Evolutionary conservation across 176 grass and related monocot species (phyloP), one percentile per base, ranked within the genome.

Genomic region (Tuctoria greenei): DNA sequence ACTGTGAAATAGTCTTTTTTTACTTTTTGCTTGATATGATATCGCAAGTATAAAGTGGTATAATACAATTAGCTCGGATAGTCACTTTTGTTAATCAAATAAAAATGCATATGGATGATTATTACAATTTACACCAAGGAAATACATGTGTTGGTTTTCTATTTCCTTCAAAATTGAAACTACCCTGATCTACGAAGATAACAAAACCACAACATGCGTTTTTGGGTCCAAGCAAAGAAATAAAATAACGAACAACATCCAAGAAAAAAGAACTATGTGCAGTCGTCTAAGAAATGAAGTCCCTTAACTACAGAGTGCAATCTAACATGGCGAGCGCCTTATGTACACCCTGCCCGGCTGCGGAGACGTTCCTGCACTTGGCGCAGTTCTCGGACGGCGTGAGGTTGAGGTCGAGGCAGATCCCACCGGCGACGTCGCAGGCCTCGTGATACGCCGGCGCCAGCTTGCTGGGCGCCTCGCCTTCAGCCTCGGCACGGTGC

Each of bases 331-430:
- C 82, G 38, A 86, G 87, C 78, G 88, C 69, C 81, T 93, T 84
- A 63, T 82, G 77, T 11, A 90, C 80, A 27, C 87, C 69, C 73
- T 76, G 71, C 39, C 17, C 75, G 8, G 76, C 85, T 17, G 9
- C 71, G 40, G 71, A 28, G 11, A 78, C 74, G 77, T 77, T 75
- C 34, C 39, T 78, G 81, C 87, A 93, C 77, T 85, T 80, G 60
- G 81, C 79, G 75, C 87, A 80, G 72, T 89, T 89, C 77, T 93
- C 94, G 7, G 88, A 86, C 51, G 94, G 94, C 79, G 94, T 83
- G 56, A 93, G 73, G 81, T 92, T 99, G 39, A 94, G 67, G 83
- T 92, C 91, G 34, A 94, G 73, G 59, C 86, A 85, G 75, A 90
- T 73, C 20, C 66, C 82, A 4, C 77, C 71, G 44, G 43, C 54